Base-by-base conservation (phyloP, 1,139 yeast species). In the Saccharomycopsis crataegensis region DNA sequence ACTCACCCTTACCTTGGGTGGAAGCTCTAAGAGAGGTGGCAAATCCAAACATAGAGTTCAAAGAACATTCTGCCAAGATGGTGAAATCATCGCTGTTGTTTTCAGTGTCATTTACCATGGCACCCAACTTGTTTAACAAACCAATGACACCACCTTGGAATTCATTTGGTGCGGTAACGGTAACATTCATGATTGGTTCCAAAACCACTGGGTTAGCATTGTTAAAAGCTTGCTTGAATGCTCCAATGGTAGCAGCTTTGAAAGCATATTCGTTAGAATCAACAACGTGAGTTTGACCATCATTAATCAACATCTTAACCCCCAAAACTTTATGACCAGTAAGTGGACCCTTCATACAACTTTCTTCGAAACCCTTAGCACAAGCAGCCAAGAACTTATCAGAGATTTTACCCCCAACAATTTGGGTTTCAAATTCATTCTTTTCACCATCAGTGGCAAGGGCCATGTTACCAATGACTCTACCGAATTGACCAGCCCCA, bases 401-500 rank as follows among this genome's bases (percentile, higher is more conserved):
- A 56, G 96, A 86, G 68, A 93, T 91, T 75, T 88, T 88, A 66
- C 99, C 99, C 63, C 99, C 99, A 61, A 93, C 94, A 68, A 93
- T 83, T 60, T 85, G 88, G 52, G 96, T 87, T 65, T 83, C 79
- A 70, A 93, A 93, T 60, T 75, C 75, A 69, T 90, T 91, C 54
- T 76, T 79, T 49, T 62, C 64, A 17, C 65, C 71, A 52, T 83
- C 83, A 54, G 78, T 85, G 49, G 79, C 67, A 48, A 93, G 84
- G 12, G 77, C 71, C 72, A 94, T 71, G 55, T 77, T 80, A 66
- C 99, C 99, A 71, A 91, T 87, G 63, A 93, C 97, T 74, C 94
- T 84, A 71, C 96, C 99, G 68, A 83, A 93, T 75, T 93, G 99
- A 74, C 99, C 99, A 61, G 99, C 96, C 79, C 99, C 99, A 71